Conservation (phyloP, 805 yeast genomes). For the Myxozyma udenii region DNA sequence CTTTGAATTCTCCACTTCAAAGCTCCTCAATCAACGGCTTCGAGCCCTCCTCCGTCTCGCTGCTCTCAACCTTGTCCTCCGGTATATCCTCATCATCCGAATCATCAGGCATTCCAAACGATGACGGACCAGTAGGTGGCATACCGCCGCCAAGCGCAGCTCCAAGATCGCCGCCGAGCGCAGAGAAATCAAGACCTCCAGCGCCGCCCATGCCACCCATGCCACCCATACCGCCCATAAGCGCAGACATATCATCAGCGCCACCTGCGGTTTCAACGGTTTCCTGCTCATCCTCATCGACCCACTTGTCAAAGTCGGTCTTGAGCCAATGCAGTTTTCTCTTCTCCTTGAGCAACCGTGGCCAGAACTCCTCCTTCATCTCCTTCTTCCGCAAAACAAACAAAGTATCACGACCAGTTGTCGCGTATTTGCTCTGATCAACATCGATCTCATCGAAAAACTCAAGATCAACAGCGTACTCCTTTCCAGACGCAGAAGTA, state of each 20-base stretch:
- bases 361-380: slow-evolving; percentile 81
- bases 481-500: slow-evolving; percentile 44
- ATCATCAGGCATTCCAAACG: slow-evolving; percentile 24
- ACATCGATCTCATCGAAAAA: slow-evolving; percentile 73
- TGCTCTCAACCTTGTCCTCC: slow-evolving; percentile 10
- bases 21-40: slow-evolving; percentile 2
- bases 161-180: slow-evolving; percentile 38
- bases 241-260: slow-evolving; percentile 28
- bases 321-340: slow-evolving; percentile 73
- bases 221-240: slow-evolving; percentile 30
- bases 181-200: slow-evolving; percentile 28
- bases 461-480: slow-evolving; percentile 65
- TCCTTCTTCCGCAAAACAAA: slow-evolving; percentile 70
- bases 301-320: slow-evolving; percentile 96
- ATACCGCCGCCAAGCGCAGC: slow-evolving; percentile 39
- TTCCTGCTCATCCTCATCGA: slow-evolving; percentile 96
- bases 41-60: slow-evolving; percentile 1
- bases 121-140: slow-evolving; percentile 3
- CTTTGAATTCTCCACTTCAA: no score
- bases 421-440: slow-evolving; percentile 54
- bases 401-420: slow-evolving; percentile 61
- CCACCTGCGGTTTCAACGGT: slow-evolving; percentile 50
- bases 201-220: slow-evolving; percentile 31
- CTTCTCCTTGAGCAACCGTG: slow-evolving; percentile 87
- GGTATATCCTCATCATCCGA: slow-evolving; percentile 25